Percentiles rank a stretch among this genome's conserved stretches.
Evolutionary conservation across 2,329 filamentous ascomycete species (phyloP).

Genomic region (Plenodomus lindquistii): DNA sequence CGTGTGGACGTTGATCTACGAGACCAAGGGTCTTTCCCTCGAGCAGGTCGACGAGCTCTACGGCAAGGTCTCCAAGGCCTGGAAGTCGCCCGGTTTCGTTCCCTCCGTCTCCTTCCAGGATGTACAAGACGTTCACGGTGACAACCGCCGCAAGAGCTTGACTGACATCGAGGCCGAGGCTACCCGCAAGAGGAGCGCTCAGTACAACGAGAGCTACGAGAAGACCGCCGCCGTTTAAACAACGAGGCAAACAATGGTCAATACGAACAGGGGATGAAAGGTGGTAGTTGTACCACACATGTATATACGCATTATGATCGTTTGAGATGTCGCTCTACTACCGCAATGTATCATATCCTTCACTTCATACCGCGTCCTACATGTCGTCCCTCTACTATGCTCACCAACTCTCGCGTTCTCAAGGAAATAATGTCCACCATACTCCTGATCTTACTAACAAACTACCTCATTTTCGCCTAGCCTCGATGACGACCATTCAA

Average conservation of each 20-base stretch:
- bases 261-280: not conserved
- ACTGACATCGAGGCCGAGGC: slow-evolving; percentile 37
- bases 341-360: not conserved
- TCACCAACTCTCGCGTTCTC: too few relatives aligned
- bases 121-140: slow-evolving; percentile 31
- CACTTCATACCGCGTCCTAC: too few relatives aligned
- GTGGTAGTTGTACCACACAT: not conserved
- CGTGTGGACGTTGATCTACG: slow-evolving; percentile 75
- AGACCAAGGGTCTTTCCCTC: slow-evolving; percentile 76
- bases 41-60: slow-evolving; percentile 83
- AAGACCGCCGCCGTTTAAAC: slow-evolving; percentile 6
- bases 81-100: slow-evolving; percentile 70
- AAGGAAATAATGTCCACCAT: too few relatives aligned
- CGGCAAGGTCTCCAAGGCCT: slow-evolving; percentile 70
- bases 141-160: slow-evolving; percentile 36
- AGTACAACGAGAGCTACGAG: slow-evolving; percentile 30
- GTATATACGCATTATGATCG: not conserved
- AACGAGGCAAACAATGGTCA: not conserved
- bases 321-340: not conserved
- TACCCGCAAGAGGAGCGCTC: slow-evolving; percentile 39
- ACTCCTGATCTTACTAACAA: too few relatives aligned
- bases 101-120: slow-evolving; percentile 53
- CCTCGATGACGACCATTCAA: too few relatives aligned
- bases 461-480: too few relatives aligned
- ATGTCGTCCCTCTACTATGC: too few relatives aligned